Evolutionary conservation across 169 alveolate species (phyloP), one percentile per base, ranked within the genome.

Genomic region (Plasmodium billcollinsi): DNA sequence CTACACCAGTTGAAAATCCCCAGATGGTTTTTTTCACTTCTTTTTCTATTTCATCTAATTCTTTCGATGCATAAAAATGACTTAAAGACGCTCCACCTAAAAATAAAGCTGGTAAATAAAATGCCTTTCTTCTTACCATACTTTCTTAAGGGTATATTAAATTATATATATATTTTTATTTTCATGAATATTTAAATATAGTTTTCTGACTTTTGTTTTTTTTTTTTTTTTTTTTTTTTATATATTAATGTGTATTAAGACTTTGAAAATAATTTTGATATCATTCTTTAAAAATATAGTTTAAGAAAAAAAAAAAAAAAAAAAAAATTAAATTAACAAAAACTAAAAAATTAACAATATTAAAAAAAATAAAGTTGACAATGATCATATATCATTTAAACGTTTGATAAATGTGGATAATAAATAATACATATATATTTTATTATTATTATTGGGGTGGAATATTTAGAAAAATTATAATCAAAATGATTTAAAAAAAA

Each of bases 1-100:
- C 88, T 43, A 88, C 49, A 56, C 92, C 92, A 58, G 89, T 75
- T 24, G 92, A 74, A 73, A 88, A 88, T 15, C 92, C 92, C 89
- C 78, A 88, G 69, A 88, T 88, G 18, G 92, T 14, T 54, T 88
- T 74, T 56, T 73, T 73, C 18, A 73, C 78, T 67, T 88, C 92
- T 52, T 75, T 75, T 67, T 74, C 88, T 65, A 88, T 61, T 88
- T 88, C 92, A 61, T 88, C 92, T 78, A 88, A 56, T 49, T 88
- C 92, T 56, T 75, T 88, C 47, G 92, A 88, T 43, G 89, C 88
- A 47, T 66, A 88, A 33, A 67, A 75, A 66, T 88, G 92, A 65
- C 89, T 88, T 58, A 88, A 66, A 67, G 89, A 74, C 21, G 89
- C 89, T 59, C 92, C 92, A 20, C 92, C 91, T 70, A 83, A 66